These are phyloP conservation scores for Plasmodium coatneyi DNA, from an alignment of 169 alveolate genomes.

Conservation along the genomic window DNA sequence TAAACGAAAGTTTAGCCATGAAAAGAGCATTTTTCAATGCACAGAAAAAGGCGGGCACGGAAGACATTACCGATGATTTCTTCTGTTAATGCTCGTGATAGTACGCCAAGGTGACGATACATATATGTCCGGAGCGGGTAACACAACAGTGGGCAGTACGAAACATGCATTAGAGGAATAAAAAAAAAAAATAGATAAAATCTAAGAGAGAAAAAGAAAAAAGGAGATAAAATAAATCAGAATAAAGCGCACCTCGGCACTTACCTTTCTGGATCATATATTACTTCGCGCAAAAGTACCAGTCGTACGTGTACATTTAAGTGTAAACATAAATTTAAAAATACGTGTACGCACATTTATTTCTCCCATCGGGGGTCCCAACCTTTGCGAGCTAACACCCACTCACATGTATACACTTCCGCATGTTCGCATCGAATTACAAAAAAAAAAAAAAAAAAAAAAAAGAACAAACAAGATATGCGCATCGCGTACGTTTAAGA, in stretches of 20 bases:
- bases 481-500: background rate
- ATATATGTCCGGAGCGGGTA: background rate
- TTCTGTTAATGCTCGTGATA: conserved; percentile 29
- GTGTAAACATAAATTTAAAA: background rate
- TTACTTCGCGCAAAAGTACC: background rate
- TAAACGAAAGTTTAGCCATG: conserved; percentile 52
- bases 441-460: background rate
- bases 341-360: background rate
- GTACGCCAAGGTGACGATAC: background rate
- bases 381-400: background rate
- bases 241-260: background rate
- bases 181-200: conserved; percentile 12
- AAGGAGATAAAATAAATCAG: background rate
- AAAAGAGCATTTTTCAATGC: conserved; percentile 55
- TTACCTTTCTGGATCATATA: background rate
- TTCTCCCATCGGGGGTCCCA: background rate
- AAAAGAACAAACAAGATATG: background rate
- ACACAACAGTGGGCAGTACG: background rate
- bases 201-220: background rate
- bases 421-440: background rate
- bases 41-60: background rate
- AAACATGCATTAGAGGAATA: background rate
- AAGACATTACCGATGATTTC: conserved; percentile 37
- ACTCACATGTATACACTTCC: background rate
- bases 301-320: background rate